A percentile compares a stretch with the other conserved stretches of the same genome.
Conservation (phyloP, 2,329 filamentous ascomycete genomes). For the Setomelanomma holmii region DNA sequence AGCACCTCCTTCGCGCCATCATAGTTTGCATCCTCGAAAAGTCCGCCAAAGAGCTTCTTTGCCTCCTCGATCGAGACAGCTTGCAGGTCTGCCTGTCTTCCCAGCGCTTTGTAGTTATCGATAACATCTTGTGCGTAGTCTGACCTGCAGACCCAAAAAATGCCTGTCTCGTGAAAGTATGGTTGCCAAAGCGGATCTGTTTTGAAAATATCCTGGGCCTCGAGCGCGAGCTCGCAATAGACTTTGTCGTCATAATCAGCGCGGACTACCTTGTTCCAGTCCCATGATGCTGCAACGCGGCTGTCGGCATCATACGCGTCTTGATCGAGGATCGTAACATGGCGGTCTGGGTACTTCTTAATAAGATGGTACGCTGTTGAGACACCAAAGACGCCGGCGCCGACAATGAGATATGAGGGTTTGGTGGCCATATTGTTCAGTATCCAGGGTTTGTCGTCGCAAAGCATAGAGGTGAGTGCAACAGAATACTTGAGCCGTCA, state of each 20-base stretch:
- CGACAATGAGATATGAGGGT: slow-evolving; percentile 44
- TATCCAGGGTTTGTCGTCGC: slow-evolving; percentile 21
- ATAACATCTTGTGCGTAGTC: slow-evolving; percentile 59
- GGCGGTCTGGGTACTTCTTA: slow-evolving; percentile 50
- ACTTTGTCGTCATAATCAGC: slow-evolving; percentile 71
- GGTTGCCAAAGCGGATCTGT: slow-evolving; percentile 63
- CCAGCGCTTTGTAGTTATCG: slow-evolving; percentile 59
- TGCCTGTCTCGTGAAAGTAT: slow-evolving; percentile 61
- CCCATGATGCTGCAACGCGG: slow-evolving; percentile 68
- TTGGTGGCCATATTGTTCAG: slow-evolving; percentile 36
- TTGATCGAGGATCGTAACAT: slow-evolving; percentile 51
- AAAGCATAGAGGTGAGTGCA: slow-evolving; percentile 15
- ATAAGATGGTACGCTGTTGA: slow-evolving; percentile 50
- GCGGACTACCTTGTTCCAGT: slow-evolving; percentile 76
- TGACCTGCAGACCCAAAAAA: slow-evolving; percentile 52
- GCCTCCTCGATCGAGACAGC: slow-evolving; percentile 58
- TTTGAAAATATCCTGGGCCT: slow-evolving; percentile 69
- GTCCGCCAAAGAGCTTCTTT: slow-evolving; percentile 63
- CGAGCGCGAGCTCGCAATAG: slow-evolving; percentile 70
- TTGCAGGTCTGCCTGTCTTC: slow-evolving; percentile 54
- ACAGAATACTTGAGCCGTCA: slow-evolving; percentile 14
- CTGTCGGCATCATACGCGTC: slow-evolving; percentile 41
- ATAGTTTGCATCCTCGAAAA: slow-evolving; percentile 69
- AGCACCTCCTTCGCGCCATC: slow-evolving; percentile 65
- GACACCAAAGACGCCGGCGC: slow-evolving; percentile 48